phyloP scores from a whole-genome alignment of 805 yeast species.

The Jamesozyma rosinii region DNA sequence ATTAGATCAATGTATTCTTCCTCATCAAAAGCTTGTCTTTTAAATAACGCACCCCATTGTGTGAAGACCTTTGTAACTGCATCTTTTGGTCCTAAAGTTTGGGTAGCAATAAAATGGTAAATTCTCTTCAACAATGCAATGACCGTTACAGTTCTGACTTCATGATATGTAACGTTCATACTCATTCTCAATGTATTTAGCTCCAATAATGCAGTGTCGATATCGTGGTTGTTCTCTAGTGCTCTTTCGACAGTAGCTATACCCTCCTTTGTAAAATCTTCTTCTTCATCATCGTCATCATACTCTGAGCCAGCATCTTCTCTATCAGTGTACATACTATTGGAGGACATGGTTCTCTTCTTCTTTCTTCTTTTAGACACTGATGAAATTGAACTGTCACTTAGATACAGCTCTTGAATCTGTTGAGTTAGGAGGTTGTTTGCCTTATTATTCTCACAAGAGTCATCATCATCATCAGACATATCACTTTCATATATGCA shows the following conservation, averaged over 20 bases:
- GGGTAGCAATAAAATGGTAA: slow-evolving; percentile 65
- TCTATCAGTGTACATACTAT: slow-evolving; percentile 39
- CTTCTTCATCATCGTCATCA: slow-evolving; percentile 47
- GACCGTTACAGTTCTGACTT: slow-evolving; percentile 75
- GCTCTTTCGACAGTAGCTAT: slow-evolving; percentile 88
- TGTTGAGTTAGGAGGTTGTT: slow-evolving; percentile 36
- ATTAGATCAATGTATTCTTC: slow-evolving; percentile 72
- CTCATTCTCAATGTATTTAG: slow-evolving; percentile 94
- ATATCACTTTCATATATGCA: slow-evolving; percentile 32
- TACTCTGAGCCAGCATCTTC: slow-evolving; percentile 33
- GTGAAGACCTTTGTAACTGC: slow-evolving; percentile 69
- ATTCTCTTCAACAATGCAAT: slow-evolving; percentile 63
- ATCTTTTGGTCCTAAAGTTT: slow-evolving; percentile 62
- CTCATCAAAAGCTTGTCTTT: slow-evolving; percentile 74
- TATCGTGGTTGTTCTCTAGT: slow-evolving; percentile 81
- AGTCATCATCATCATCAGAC: slow-evolving; percentile 28
- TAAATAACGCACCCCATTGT: slow-evolving; percentile 75
- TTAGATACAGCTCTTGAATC: slow-evolving; percentile 39
- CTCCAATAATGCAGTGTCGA: slow-evolving; percentile 87
- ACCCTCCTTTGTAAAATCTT: slow-evolving; percentile 83
- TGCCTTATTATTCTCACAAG: slow-evolving; percentile 16
- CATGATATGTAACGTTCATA: slow-evolving; percentile 90
- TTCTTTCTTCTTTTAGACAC: slow-evolving; percentile 38
- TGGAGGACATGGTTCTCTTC: slow-evolving; percentile 36
- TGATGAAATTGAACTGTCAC: slow-evolving; percentile 53